phyloP scores from a whole-genome alignment of 2,329 filamentous ascomycete species.

The Fusarium penzigii region DNA sequence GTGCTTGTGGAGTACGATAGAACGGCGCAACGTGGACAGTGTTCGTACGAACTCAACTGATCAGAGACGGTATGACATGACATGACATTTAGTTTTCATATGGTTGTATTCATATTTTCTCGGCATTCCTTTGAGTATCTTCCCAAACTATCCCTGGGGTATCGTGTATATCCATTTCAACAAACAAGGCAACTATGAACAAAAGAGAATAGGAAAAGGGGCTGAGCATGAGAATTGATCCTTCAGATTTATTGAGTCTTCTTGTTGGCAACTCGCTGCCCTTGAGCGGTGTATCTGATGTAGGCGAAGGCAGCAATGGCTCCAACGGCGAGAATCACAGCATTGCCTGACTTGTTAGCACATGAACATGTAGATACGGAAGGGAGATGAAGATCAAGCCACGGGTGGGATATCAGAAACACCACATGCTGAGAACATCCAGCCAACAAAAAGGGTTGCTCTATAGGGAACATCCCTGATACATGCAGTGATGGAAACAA shows the following conservation, averaged over 20 bases:
- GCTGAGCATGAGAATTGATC: neutral
- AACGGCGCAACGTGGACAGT: no score
- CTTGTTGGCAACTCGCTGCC: slow-evolving; percentile 29
- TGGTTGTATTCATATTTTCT: no score
- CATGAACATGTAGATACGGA: no score
- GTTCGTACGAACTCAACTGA: no score
- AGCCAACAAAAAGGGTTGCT: neutral
- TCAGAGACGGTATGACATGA: no score
- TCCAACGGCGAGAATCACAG: slow-evolving; percentile 36
- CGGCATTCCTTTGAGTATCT: no score
- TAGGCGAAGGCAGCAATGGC: slow-evolving; percentile 36
- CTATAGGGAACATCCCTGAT: no score
- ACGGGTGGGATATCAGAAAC: no score
- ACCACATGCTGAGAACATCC: neutral
- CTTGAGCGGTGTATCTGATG: slow-evolving; percentile 36
- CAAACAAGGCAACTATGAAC: neutral
- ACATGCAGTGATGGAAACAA: no score
- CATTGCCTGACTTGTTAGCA: slow-evolving; percentile 34
- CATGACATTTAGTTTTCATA: no score
- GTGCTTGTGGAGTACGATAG: no score
- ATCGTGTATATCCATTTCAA: slow-evolving; percentile 13
- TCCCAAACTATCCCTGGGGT: slow-evolving; percentile 11
- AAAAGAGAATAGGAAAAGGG: neutral
- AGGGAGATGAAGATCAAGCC: no score
- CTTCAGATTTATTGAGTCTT: slow-evolving; percentile 36